These are phyloP conservation scores for Handroanthus guayacan DNA, from an alignment of 257 asterid genomes.

Conservation along the genomic window DNA sequence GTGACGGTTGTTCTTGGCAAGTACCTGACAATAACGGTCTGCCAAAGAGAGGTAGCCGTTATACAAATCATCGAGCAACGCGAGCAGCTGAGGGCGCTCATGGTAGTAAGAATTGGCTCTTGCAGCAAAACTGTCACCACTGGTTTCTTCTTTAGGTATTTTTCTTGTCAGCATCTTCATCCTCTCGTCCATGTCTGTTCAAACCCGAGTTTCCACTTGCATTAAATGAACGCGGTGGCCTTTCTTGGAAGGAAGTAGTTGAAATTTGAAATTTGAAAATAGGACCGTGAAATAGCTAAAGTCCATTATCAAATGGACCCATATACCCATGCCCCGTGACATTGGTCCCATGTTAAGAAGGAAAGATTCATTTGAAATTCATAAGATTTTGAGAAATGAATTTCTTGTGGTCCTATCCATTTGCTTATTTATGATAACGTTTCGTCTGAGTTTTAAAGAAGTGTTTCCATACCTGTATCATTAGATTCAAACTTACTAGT, in stretches of 20 bases:
- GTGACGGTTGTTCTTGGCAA: constrained; percentile 58
- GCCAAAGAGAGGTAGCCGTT: constrained; percentile 82
- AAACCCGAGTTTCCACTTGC: background rate
- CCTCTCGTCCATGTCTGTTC: constrained; percentile 84
- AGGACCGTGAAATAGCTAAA: constrained; percentile 13
- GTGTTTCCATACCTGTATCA: too few relatives aligned
- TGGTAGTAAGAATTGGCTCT: constrained; percentile 85
- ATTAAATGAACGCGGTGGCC: constrained; percentile 22
- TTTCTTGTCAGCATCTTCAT: constrained; percentile 63
- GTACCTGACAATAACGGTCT: constrained; percentile 80
- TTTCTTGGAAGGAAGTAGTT: constrained; percentile 24
- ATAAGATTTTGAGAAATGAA: background rate
- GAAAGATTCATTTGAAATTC: constrained; percentile 41
- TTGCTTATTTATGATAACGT: too few relatives aligned
- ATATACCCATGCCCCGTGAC: background rate
- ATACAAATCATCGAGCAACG: constrained; percentile 77
- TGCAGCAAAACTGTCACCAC: constrained; percentile 68
- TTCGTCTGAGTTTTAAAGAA: too few relatives aligned
- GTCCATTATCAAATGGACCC: constrained; percentile 22
- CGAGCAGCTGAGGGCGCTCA: constrained; percentile 84
- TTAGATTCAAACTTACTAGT: too few relatives aligned
- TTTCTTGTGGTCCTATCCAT: constrained; percentile 28
- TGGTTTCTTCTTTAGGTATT: constrained; percentile 43
- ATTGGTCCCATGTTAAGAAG: constrained; percentile 27
- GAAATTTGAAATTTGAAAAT: constrained; percentile 16